Percentiles rank a stretch among this genome's conserved stretches.
phyloP scores from a whole-genome alignment of 2,329 filamentous ascomycete species.

The Periconia digitata region DNA sequence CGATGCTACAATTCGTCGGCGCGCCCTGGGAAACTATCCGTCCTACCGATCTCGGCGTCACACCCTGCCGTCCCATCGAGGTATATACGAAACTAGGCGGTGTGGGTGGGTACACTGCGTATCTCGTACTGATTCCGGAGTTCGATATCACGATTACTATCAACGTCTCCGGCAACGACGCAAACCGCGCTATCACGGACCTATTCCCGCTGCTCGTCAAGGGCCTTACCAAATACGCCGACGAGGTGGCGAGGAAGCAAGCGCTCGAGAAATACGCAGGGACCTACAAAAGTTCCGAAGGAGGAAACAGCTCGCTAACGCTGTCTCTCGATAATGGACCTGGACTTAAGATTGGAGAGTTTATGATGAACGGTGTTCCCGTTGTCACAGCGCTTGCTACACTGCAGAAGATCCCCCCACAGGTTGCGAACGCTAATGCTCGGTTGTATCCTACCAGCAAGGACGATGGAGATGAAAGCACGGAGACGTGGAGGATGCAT shows the following conservation, averaged over 20 bases:
- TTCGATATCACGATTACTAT: constrained; percentile 26
- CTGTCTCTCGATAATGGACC: constrained; percentile 23
- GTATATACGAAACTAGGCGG: constrained; percentile 29
- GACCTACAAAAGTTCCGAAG: constrained; percentile 11
- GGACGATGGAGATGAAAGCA: constrained; percentile 14
- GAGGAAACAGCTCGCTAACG: constrained; percentile 8
- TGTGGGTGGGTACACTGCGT: constrained; percentile 23
- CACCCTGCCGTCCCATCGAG: constrained; percentile 21
- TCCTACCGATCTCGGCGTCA: constrained; percentile 16
- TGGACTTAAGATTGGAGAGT: constrained; percentile 17
- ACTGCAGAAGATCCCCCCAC: constrained; percentile 3
- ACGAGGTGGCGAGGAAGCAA: constrained; percentile 20
- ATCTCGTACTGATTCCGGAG: constrained; percentile 24
- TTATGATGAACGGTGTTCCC: constrained; percentile 19
- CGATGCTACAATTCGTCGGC: constrained; percentile 24
- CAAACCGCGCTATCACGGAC: constrained; percentile 9
- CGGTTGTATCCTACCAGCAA: constrained; percentile 24
- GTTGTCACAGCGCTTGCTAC: constrained; percentile 17
- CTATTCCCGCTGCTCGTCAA: constrained; percentile 16
- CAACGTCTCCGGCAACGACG: constrained; percentile 19
- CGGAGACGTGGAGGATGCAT: constrained; percentile 21
- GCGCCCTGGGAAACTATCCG: constrained; percentile 33
- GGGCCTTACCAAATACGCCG: constrained; percentile 22
- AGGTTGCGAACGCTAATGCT: constrained; percentile 20
- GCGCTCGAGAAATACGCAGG: constrained; percentile 21